Percentiles rank a stretch among this genome's conserved stretches.
phyloP scores from a whole-genome alignment of 1,139 yeast genomes.

The Zygosaccharomyces sapae region DNA sequence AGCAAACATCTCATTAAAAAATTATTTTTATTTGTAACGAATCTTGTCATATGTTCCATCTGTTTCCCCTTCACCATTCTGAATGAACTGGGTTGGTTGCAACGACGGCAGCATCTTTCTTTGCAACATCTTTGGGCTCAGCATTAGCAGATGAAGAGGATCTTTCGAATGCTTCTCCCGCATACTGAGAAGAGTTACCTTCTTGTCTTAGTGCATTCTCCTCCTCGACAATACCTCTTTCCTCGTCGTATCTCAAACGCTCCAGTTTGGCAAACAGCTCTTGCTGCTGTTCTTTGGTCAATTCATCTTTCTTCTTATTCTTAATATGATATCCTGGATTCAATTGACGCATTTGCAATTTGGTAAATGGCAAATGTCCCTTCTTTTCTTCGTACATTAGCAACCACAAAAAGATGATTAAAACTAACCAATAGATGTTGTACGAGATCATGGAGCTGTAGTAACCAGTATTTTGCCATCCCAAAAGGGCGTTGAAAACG shows the following conservation, averaged over 20 bases:
- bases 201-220: not conserved
- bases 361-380: constrained; percentile 59
- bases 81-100: not conserved
- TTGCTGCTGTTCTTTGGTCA: constrained; percentile 50
- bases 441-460: constrained; percentile 81
- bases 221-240: constrained; percentile 31
- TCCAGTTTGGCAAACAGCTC: constrained; percentile 49
- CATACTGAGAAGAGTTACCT: not conserved
- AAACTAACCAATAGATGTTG: constrained; percentile 73
- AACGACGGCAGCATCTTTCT: not conserved
- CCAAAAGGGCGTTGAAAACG: constrained; percentile 78
- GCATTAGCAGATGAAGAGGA: not conserved
- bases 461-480: constrained; percentile 92
- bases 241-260: constrained; percentile 36
- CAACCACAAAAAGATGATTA: constrained; percentile 51
- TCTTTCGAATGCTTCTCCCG: not conserved
- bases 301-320: constrained; percentile 59
- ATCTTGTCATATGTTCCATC: not conserved
- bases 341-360: constrained; percentile 51
- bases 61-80: not conserved
- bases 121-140: not conserved
- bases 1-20: no score
- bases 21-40: no score
- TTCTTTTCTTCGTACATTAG: constrained; percentile 70
- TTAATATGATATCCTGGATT: constrained; percentile 72